Conservation (phyloP, 768 basidiomycete genomes). For the Tricholoma hemisulphureum region DNA sequence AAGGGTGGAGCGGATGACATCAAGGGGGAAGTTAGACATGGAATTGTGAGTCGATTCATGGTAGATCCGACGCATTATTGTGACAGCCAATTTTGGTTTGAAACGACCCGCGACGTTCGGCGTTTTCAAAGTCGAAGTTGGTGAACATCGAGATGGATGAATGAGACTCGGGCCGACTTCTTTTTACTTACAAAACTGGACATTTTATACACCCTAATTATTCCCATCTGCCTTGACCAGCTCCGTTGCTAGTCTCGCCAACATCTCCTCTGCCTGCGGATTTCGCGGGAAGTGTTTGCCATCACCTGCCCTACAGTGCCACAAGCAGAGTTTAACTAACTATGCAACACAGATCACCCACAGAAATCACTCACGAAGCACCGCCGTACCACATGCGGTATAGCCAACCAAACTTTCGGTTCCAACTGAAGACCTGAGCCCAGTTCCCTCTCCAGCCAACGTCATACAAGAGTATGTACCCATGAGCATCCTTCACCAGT, state of each 20-base stretch:
- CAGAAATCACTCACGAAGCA: conserved; percentile 47
- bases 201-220: too few relatives aligned
- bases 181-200: too few relatives aligned
- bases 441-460: conserved; percentile 73
- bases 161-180: too few relatives aligned
- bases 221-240: conserved; percentile 58
- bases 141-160: too few relatives aligned
- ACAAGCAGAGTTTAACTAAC: neutral
- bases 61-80: too few relatives aligned
- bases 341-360: neutral
- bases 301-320: conserved; percentile 52
- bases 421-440: conserved; percentile 66
- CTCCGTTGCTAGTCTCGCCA: conserved; percentile 62
- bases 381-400: conserved; percentile 60
- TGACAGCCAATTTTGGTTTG: too few relatives aligned
- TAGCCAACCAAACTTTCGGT: conserved; percentile 49
- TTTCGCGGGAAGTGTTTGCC: conserved; percentile 69
- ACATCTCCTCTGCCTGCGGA: conserved; percentile 61
- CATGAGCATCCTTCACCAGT: conserved; percentile 63
- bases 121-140: too few relatives aligned
- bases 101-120: too few relatives aligned
- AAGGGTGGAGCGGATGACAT: conserved; percentile 12
- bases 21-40: conserved; percentile 3
- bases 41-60: neutral
- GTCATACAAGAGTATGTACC: conserved; percentile 63